Evolutionary conservation across 495 filamentous ascomycete species (phyloP).

Genomic region (Penicillium psychrofluorescens): DNA sequence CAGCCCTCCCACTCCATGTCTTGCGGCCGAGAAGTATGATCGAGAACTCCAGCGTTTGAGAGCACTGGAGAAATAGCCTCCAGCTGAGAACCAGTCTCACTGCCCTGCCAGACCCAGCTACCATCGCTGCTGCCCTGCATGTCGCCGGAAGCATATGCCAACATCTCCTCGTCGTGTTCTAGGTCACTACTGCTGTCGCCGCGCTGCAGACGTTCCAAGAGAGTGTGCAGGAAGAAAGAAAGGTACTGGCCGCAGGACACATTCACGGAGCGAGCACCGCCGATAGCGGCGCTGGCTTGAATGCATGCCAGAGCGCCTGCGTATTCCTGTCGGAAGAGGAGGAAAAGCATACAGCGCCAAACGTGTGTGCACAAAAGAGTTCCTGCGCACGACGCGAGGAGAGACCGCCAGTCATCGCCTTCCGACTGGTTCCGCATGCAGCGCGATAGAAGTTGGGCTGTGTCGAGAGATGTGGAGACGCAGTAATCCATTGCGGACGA

Average conservation of each 20-base stretch:
- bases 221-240: slow-evolving; percentile 67
- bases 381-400: slow-evolving; percentile 48
- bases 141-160: slow-evolving; percentile 83
- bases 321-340: slow-evolving; percentile 67
- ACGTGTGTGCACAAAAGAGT: slow-evolving; percentile 76
- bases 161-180: slow-evolving; percentile 81
- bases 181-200: slow-evolving; percentile 41
- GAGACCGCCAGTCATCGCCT: slow-evolving; percentile 38
- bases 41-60: neutral
- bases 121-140: slow-evolving; percentile 76
- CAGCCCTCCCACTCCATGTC: slow-evolving; percentile 44
- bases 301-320: slow-evolving; percentile 65
- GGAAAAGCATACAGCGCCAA: slow-evolving; percentile 81
- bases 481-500: slow-evolving; percentile 70
- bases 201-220: slow-evolving; percentile 52
- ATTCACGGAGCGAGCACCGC: slow-evolving; percentile 62
- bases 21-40: slow-evolving; percentile 4
- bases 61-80: slow-evolving; percentile 17
- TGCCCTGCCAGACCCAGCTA: slow-evolving; percentile 81
- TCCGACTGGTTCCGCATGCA: slow-evolving; percentile 37
- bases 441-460: slow-evolving; percentile 64
- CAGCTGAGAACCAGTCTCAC: slow-evolving; percentile 42
- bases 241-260: slow-evolving; percentile 75
- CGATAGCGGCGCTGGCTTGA: slow-evolving; percentile 60
- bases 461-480: slow-evolving; percentile 66